Conservation (phyloP, 176 grass and related monocot species). For the Carex scoparia region DNA sequence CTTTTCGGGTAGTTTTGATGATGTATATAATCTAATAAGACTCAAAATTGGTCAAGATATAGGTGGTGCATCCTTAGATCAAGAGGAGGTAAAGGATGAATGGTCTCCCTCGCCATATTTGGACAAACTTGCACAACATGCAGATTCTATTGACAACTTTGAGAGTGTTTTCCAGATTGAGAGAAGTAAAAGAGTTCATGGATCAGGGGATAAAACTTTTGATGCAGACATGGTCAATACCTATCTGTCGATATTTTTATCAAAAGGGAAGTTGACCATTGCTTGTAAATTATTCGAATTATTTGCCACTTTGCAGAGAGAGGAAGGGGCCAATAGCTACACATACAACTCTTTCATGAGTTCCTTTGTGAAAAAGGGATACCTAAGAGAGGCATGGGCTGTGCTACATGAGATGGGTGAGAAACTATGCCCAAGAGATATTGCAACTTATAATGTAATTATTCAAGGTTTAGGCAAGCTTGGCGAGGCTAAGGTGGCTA, state of each 20-base stretch:
- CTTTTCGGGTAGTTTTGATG: conserved; percentile 51
- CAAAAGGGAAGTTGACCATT: conserved; percentile 77
- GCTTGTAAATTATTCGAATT: conserved; percentile 96
- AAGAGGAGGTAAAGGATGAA: conserved; percentile 50
- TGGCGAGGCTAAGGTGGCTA: conserved; percentile 61
- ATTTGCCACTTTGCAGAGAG: conserved; percentile 45
- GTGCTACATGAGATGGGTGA: conserved; percentile 74
- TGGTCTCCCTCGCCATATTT: conserved; percentile 85
- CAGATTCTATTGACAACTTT: conserved; percentile 39
- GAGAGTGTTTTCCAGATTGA: conserved; percentile 30
- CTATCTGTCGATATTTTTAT: conserved; percentile 87
- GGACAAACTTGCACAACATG: conserved; percentile 54
- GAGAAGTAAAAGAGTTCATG: conserved; percentile 65
- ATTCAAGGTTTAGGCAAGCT: conserved; percentile 88
- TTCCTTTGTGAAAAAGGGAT: conserved; percentile 90
- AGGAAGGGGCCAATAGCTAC: conserved; percentile 51
- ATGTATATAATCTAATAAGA: conserved; percentile 57
- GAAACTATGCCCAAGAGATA: conserved; percentile 64
- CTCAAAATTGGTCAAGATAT: conserved; percentile 26
- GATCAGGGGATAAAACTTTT: conserved; percentile 52
- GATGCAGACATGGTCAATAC: conserved; percentile 93
- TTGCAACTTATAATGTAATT: conserved; percentile 86
- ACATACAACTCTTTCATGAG: conserved; percentile 93
- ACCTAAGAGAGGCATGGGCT: conserved; percentile 73
- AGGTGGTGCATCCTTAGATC: conserved; percentile 19